phyloP scores from a whole-genome alignment of 768 basidiomycete genomes.

The Boletus fagicola region DNA sequence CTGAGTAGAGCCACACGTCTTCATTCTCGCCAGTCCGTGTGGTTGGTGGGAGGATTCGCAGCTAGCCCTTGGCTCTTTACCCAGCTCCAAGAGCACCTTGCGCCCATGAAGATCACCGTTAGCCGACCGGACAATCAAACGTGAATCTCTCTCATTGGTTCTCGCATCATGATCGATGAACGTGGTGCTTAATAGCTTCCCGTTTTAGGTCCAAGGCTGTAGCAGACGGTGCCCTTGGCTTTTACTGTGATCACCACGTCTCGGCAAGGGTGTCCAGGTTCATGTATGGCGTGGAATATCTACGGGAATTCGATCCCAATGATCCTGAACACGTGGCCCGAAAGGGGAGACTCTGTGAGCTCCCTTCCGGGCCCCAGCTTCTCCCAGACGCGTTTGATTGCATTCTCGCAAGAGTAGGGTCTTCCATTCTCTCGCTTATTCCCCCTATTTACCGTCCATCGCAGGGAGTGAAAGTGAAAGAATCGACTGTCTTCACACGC shows the following conservation, averaged over 20 bases:
- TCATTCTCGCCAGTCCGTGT: constrained; percentile 55
- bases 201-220: constrained; percentile 74
- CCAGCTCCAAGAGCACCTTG: constrained; percentile 70
- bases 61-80: constrained; percentile 78
- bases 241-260: constrained; percentile 83
- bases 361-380: constrained; percentile 75
- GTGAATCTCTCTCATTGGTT: constrained; percentile 38
- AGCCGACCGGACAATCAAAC: constrained; percentile 80
- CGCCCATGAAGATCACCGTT: constrained; percentile 53
- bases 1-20: constrained; percentile 1
- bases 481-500: constrained; percentile 75
- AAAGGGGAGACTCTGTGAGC: constrained; percentile 64
- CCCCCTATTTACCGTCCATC: constrained; percentile 9
- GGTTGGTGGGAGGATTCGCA: constrained; percentile 81
- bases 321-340: constrained; percentile 67
- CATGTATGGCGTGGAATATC: constrained; percentile 81
- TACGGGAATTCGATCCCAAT: constrained; percentile 61
- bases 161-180: not conserved
- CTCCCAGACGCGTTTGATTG: constrained; percentile 83
- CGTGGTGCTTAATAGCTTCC: constrained; percentile 4
- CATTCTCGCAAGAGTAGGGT: constrained; percentile 63
- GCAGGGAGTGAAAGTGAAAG: constrained; percentile 72
- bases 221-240: constrained; percentile 80
- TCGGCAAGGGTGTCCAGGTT: constrained; percentile 77
- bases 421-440: constrained; percentile 1